These are phyloP conservation scores for Francoa sonchifolia DNA, from an alignment of 441 rosid species.

Conservation along the genomic window DNA sequence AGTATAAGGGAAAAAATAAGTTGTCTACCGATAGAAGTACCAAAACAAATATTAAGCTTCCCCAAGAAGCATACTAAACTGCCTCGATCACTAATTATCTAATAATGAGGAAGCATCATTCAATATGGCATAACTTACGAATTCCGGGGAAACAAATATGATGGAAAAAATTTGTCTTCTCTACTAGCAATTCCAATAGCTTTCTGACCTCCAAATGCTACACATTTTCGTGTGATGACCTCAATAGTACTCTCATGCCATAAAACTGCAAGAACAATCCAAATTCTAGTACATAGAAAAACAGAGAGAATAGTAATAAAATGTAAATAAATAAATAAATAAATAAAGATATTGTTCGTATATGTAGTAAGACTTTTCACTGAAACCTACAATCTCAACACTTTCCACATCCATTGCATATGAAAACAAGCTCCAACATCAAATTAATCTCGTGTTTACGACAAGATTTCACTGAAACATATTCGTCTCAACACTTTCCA, in stretches of 20 bases:
- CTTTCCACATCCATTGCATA: too few species aligned
- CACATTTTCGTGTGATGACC: conserved; percentile 13
- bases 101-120: neutral
- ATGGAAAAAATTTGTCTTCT: conserved; percentile 14
- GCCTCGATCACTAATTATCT: neutral
- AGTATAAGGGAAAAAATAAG: neutral
- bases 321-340: neutral
- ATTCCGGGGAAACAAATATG: conserved; percentile 22
- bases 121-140: conserved; percentile 32
- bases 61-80: too few species aligned
- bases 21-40: too few species aligned
- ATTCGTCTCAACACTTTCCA: too few species aligned
- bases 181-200: conserved; percentile 18
- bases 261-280: conserved; percentile 24
- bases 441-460: too few species aligned
- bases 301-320: neutral
- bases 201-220: conserved; percentile 6
- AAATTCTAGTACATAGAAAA: neutral
- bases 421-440: too few species aligned
- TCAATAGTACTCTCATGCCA: conserved; percentile 13
- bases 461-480: too few species aligned
- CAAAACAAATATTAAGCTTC: neutral
- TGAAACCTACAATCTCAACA: too few species aligned
- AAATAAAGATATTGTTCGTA: neutral
- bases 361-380: too few species aligned